Percentiles rank a stretch among this genome's conserved stretches.
Evolutionary conservation across 1,284 basidiomycete species (phyloP).

Genomic region (Rhodotorula sp.): DNA sequence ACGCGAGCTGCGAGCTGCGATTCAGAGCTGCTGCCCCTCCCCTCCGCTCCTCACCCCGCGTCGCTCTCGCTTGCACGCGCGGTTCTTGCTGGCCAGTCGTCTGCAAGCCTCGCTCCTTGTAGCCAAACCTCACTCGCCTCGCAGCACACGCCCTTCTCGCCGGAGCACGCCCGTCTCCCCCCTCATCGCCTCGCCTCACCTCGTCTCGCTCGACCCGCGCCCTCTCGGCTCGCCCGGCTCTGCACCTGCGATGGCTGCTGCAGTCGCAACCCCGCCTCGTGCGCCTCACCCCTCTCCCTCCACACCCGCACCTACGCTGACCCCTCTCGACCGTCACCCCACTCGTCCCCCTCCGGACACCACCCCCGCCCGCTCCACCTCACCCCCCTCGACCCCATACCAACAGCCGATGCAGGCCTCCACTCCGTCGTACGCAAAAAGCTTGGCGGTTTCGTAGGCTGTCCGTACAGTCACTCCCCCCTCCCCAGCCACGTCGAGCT

Average conservation of each 20-base stretch:
- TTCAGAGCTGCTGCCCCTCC: no score
- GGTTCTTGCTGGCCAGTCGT: no score
- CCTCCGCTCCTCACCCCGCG: no score
- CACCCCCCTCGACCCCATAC: neutral
- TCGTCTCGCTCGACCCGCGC: neutral
- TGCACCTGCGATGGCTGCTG: neutral
- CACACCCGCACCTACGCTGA: neutral
- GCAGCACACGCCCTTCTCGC: no score
- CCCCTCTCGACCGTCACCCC: neutral
- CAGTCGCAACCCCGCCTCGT: neutral
- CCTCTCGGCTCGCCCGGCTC: neutral
- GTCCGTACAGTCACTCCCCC: constrained; percentile 34
- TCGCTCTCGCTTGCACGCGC: no score
- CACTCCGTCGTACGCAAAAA: constrained; percentile 76
- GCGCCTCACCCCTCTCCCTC: neutral
- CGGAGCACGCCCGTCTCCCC: no score
- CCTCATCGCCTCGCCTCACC: neutral
- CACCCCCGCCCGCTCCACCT: neutral
- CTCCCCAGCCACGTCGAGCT: no score
- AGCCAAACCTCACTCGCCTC: no score
- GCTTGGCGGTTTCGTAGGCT: constrained; percentile 74
- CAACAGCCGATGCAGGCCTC: neutral
- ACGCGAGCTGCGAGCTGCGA: neutral
- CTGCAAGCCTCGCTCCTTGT: no score
- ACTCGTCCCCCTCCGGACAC: neutral